Percentiles rank a stretch among this genome's conserved stretches.
Conservation (phyloP, 1,284 basidiomycete species). For the Leccinum pachyderme region DNA sequence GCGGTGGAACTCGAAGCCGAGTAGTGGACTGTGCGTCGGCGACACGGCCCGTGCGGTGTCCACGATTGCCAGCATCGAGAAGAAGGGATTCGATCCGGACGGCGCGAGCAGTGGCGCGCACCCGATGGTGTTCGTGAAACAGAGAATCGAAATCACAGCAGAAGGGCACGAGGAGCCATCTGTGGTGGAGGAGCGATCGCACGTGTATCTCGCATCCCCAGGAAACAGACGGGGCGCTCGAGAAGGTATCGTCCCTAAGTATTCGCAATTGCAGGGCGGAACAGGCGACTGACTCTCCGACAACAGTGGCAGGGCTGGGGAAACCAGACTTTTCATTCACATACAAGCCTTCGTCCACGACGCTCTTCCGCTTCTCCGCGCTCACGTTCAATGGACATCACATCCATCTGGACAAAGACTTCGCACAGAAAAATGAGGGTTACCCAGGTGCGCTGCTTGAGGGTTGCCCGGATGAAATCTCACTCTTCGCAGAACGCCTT, state of each 20-base stretch:
- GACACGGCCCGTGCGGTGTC: slow-evolving; percentile 49
- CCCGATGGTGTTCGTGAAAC: slow-evolving; percentile 79
- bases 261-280: not conserved
- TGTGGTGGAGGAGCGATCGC: slow-evolving; percentile 66
- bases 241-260: slow-evolving; percentile 40
- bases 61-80: slow-evolving; percentile 55
- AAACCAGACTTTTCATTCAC: slow-evolving; percentile 57
- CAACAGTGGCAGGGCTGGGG: slow-evolving; percentile 51
- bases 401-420: slow-evolving; percentile 73
- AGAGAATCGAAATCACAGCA: slow-evolving; percentile 52
- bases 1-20: slow-evolving; percentile 50
- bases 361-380: slow-evolving; percentile 82
- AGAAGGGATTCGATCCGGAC: slow-evolving; percentile 55
- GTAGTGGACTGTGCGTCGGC: slow-evolving; percentile 51
- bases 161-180: slow-evolving; percentile 43
- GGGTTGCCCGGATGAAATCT: not conserved
- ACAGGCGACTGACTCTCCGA: not conserved
- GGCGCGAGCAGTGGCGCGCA: slow-evolving; percentile 30
- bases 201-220: slow-evolving; percentile 64
- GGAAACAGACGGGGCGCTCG: slow-evolving; percentile 36
- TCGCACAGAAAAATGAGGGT: slow-evolving; percentile 65
- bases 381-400: slow-evolving; percentile 78
- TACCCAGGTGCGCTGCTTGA: slow-evolving; percentile 56
- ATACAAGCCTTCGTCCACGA: slow-evolving; percentile 66
- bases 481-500: slow-evolving; percentile 54